A percentile compares a stretch with the other conserved stretches of the same genome.
These are phyloP conservation scores for Phytophthora pseudosyringae DNA, from an alignment of 352 stramenopile genomes.

Conservation along the genomic window DNA sequence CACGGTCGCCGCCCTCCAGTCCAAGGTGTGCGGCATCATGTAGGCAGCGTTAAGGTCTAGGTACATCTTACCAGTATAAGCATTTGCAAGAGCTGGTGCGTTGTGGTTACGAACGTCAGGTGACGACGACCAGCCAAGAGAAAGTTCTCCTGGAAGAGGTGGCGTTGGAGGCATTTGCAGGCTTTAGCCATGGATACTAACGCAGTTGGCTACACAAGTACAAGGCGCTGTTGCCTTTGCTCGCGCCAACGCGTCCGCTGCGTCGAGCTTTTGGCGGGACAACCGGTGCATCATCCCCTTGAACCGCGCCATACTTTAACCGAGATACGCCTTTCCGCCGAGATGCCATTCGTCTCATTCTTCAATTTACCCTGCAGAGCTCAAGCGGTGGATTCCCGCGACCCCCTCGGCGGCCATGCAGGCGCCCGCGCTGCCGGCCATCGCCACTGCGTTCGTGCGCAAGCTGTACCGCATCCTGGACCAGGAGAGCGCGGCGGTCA, in stretches of 20 bases:
- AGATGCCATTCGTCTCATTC: conserved; percentile 24
- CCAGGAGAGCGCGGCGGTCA: conserved; percentile 55
- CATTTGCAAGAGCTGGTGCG: too few species aligned
- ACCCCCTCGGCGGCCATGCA: conserved; percentile 3
- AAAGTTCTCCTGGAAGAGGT: conserved; percentile 30
- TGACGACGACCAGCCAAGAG: conserved; percentile 19
- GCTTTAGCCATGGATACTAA: too few species aligned
- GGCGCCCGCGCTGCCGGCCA: conserved; percentile 33
- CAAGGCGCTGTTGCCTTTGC: not conserved
- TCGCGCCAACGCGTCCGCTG: not conserved
- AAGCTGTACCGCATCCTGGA: conserved; percentile 83
- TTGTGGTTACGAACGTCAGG: too few species aligned
- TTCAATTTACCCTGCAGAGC: conserved; percentile 30
- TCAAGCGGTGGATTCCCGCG: not conserved
- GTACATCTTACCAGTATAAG: too few species aligned
- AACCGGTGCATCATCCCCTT: conserved; percentile 2
- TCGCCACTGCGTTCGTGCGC: conserved; percentile 74
- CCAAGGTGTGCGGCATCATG: conserved; percentile 43
- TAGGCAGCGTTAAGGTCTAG: too few species aligned
- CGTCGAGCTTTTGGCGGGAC: conserved; percentile 21
- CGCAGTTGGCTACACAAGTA: not conserved
- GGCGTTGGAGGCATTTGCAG: too few species aligned
- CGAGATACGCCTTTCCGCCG: not conserved
- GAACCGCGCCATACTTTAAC: conserved; percentile 5
- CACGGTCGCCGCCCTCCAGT: conserved; percentile 2